Evolutionary conservation across 139 green algal genomes (phyloP), one percentile per base, ranked within the genome.

Genomic region (Chlorella sp.): DNA sequence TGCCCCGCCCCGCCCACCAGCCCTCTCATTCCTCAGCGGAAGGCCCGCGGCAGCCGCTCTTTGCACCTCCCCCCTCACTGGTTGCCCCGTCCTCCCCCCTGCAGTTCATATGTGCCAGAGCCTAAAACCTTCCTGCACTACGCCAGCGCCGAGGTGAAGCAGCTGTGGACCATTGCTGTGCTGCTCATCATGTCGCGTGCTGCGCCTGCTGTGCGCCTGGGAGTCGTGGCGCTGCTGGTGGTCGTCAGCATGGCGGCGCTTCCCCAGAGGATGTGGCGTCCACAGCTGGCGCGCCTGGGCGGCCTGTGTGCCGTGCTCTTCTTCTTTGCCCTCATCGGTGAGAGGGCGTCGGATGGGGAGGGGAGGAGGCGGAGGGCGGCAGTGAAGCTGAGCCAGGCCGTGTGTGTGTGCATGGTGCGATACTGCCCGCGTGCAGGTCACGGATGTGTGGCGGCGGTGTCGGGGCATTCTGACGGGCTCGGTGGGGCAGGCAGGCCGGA

Each of bases 81-180:
- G 24, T 9, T 61, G 3, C 1, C 39, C 16, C 30, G 39, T 32
- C 30, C 69, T 69, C 4, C 32, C 53, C 19, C 39, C 57, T 83
- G 81, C 88, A 90, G 82, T 34, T 88, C 91, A 18, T 93, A 93
- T 40, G 84, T 93, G 14, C 91, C 91, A 0, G 76, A 88, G 61
- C 91, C 91, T 42, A 84, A 77, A 12, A 88, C 76, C 34, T 92
- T 91, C 37, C 34, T 93, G 81, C 91, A 93, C 66, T 19, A 36
- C 30, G 84, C 75, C 69, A 76, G 61, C 30, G 86, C 91, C 0
- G 91, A 92, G 84, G 64, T 75, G 39, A 93, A 93, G 83, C 91
- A 91, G 81, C 66, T 93, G 26, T 93, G 91, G 91, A 86, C 68
- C 11, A 57, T 93, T 4, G 88, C 42, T 0, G 53, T 89, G n/a